Conservation (phyloP, 768 basidiomycete genomes). For the Asterophora lycoperdoides region DNA sequence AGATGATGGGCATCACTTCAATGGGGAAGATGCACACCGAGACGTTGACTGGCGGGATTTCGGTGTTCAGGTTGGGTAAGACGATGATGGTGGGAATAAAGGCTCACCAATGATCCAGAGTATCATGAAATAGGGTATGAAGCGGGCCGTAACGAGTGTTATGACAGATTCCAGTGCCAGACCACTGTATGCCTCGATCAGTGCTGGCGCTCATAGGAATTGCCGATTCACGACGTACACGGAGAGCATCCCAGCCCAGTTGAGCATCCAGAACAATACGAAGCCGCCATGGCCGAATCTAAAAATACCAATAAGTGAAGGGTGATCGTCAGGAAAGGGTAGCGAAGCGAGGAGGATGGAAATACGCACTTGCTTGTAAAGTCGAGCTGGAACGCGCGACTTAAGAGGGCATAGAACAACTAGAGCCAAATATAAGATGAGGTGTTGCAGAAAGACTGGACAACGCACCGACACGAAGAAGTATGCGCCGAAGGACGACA, state of each 20-base stretch:
- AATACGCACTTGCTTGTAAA: conserved; percentile 39
- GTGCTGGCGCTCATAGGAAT: not conserved
- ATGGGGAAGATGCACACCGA: too few relatives aligned
- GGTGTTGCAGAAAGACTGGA: not conserved
- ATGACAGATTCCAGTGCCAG: too few relatives aligned
- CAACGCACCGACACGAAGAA: conserved; percentile 35
- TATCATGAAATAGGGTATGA: too few relatives aligned
- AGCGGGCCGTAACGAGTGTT: too few relatives aligned
- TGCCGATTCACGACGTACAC: conserved; percentile 37
- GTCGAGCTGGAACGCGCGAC: conserved; percentile 55
- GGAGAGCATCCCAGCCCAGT: conserved; percentile 58
- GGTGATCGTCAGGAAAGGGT: too few relatives aligned
- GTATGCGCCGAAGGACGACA: conserved; percentile 27
- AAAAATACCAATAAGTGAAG: not conserved
- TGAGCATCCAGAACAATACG: conserved; percentile 69
- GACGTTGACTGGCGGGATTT: too few relatives aligned
- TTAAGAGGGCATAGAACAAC: conserved; percentile 57
- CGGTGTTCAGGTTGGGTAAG: too few relatives aligned
- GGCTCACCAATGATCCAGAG: too few relatives aligned
- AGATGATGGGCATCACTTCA: too few relatives aligned
- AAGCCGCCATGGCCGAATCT: conserved; percentile 52
- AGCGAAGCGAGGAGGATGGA: too few relatives aligned
- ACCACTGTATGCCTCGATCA: not conserved
- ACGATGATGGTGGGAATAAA: too few relatives aligned
- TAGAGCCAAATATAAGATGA: conserved; percentile 17